Evolutionary conservation across 202 grass and related monocot genomes (phyloP).

Genomic region (Panicum virgatum): DNA sequence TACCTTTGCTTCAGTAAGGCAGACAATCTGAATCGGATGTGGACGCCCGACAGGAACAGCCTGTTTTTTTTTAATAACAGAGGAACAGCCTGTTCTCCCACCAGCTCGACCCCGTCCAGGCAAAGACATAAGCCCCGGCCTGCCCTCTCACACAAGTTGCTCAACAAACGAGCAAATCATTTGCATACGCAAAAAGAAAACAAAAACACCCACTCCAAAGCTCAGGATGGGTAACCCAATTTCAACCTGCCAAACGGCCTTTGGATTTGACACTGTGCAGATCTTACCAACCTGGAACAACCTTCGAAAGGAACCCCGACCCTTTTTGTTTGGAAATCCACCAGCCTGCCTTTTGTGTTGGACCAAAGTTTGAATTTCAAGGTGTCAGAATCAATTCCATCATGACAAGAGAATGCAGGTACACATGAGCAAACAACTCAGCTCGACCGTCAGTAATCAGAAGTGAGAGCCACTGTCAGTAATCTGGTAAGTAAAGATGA

Average conservation of each 20-base stretch:
- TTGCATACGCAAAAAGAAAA: background rate
- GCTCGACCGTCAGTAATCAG: background rate
- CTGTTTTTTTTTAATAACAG: no score
- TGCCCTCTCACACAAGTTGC: background rate
- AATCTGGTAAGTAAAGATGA: slow-evolving; percentile 24
- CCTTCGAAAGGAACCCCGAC: background rate
- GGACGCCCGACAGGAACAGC: slow-evolving; percentile 44
- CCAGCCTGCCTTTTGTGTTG: background rate
- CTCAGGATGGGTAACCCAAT: slow-evolving; percentile 26
- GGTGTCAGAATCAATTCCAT: background rate
- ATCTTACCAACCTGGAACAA: slow-evolving; percentile 20
- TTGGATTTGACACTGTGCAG: background rate
- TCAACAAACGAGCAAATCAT: slow-evolving; percentile 31
- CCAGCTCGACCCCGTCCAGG: slow-evolving; percentile 2
- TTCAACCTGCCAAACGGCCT: slow-evolving; percentile 27
- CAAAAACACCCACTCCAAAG: no score
- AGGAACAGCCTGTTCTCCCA: slow-evolving; percentile 46
- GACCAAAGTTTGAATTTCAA: background rate
- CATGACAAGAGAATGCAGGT: background rate
- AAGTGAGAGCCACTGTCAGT: background rate
- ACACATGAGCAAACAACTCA: background rate
- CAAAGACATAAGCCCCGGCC: background rate
- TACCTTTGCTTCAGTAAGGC: no score
- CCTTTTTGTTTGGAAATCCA: background rate
- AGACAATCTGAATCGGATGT: no score